Conservation (phyloP, 2,329 filamentous ascomycete genomes). For the Hymenoscyphus scutula region DNA sequence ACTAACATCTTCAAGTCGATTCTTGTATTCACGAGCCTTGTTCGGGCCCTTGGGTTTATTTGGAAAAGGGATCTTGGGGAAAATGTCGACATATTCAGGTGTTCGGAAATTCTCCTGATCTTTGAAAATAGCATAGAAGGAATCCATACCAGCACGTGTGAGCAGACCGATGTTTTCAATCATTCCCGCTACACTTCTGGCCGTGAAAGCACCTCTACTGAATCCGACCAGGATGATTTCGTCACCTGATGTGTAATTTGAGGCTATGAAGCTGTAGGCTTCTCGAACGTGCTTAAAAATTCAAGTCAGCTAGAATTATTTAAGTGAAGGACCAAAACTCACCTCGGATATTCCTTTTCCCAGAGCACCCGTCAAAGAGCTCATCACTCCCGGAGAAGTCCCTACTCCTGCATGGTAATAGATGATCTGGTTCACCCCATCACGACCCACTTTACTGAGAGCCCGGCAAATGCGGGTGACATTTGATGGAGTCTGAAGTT, state of each 20-base stretch:
- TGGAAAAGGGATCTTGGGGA: conserved; percentile 32
- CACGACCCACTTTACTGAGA: conserved; percentile 49
- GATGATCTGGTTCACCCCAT: conserved; percentile 54
- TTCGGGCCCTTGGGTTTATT: conserved; percentile 30
- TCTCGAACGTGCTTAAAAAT: conserved; percentile 43
- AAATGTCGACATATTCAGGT: conserved; percentile 36
- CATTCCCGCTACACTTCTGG: conserved; percentile 39
- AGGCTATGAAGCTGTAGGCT: conserved; percentile 47
- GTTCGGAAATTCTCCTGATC: conserved; percentile 37
- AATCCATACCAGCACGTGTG: conserved; percentile 42
- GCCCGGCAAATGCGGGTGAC: conserved; percentile 59
- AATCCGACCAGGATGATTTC: conserved; percentile 43
- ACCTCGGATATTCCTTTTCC: conserved; percentile 48
- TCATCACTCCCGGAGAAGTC: conserved; percentile 49
- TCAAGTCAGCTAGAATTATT: neutral
- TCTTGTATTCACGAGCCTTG: conserved; percentile 35
- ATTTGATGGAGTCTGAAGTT: conserved; percentile 57
- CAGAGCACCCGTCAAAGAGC: conserved; percentile 52
- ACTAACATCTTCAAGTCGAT: conserved; percentile 39
- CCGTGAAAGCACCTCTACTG: conserved; percentile 44
- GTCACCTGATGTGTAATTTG: conserved; percentile 41
- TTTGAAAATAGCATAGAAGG: conserved; percentile 44
- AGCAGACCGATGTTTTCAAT: conserved; percentile 38
- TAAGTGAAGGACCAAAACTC: neutral
- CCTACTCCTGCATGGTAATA: conserved; percentile 62